Base-by-base conservation (phyloP, 2,329 filamentous ascomycete species). In the Fusarium sp. region DNA sequence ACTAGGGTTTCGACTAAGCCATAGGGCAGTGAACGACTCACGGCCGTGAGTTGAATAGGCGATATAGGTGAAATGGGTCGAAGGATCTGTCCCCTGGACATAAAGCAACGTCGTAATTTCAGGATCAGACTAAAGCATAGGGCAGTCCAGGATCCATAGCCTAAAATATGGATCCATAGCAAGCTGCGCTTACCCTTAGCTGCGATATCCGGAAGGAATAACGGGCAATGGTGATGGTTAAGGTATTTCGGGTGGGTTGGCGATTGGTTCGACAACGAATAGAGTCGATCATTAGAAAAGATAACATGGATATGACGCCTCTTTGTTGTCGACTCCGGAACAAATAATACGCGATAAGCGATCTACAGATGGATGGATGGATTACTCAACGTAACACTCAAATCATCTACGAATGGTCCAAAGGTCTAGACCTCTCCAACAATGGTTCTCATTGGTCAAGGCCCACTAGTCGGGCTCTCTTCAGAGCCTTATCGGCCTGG, bases 131-230 rank as follows among this genome's bases (percentile, higher is more conserved):
- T 38, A 36, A 23, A 47, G 31, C 23, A 12, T 47, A 46, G 38
- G 60, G 53, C 18, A 40, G 16, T 18, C 46, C 46, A 65, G 66
- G 57, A 41, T 40, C 28, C 31, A 37, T 44, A 67, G 66, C 42
- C 66, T 67, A 70, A 67, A 67, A 55, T 50, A 56, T 70, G 66
- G 66, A 47, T 47, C 66, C 50, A 23, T 23, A 23, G 4, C 23
- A 4, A 23, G 23, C 5, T 28, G 4, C 20, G 34, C 30, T 30
- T 30, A 30, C 8, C 23, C 23, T 9, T 30, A 11, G 8, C 30
- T 18, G 16, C n/a, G 20, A 49, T 49, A 36, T 18, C 31, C 13
- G n/a, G 16, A 37, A 18, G 44, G 30, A 10, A 45, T 36, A 23
- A 23, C 23, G 23, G 23, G 23, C 23, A 23, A 23, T 23, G 23